Conservation (phyloP, 2,329 filamentous ascomycete genomes). For the Paecilomyces variotii region DNA sequence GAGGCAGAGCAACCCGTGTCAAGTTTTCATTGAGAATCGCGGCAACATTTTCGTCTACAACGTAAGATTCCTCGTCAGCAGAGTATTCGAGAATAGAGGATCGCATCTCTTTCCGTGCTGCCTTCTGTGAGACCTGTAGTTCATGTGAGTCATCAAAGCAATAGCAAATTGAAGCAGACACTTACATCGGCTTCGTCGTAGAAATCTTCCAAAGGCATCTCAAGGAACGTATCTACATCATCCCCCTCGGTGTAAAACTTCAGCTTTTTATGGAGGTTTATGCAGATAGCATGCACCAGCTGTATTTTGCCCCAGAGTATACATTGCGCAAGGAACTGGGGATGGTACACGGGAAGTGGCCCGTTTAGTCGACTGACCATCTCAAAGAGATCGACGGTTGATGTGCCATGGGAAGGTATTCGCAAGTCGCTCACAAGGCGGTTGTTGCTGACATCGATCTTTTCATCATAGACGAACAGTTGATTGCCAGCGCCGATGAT, state of each 20-base stretch:
- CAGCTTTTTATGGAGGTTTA: conserved; percentile 64
- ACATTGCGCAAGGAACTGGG: conserved; percentile 80
- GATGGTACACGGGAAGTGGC: conserved; percentile 82
- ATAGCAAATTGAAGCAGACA: not conserved
- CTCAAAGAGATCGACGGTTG: conserved; percentile 65
- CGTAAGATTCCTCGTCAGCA: conserved; percentile 49
- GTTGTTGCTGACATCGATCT: conserved; percentile 58
- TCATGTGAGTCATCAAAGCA: conserved; percentile 11
- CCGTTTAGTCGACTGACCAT: conserved; percentile 78
- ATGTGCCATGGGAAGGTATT: conserved; percentile 39
- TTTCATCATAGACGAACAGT: conserved; percentile 73
- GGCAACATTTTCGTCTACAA: conserved; percentile 65
- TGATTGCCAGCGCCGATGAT: conserved; percentile 88
- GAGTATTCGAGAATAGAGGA: conserved; percentile 46
- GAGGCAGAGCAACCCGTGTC: conserved; percentile 64
- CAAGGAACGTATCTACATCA: conserved; percentile 67
- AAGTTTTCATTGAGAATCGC: conserved; percentile 66
- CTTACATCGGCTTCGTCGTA: conserved; percentile 39
- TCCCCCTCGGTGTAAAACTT: conserved; percentile 82
- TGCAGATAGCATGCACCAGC: conserved; percentile 64
- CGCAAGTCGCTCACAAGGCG: conserved; percentile 51
- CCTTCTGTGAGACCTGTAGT: conserved; percentile 28
- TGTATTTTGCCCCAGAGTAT: conserved; percentile 69
- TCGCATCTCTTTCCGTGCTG: conserved; percentile 40
- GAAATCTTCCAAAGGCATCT: conserved; percentile 45